phyloP scores from a whole-genome alignment of 164 flowering plant species.

The Nymphaea colorata region DNA sequence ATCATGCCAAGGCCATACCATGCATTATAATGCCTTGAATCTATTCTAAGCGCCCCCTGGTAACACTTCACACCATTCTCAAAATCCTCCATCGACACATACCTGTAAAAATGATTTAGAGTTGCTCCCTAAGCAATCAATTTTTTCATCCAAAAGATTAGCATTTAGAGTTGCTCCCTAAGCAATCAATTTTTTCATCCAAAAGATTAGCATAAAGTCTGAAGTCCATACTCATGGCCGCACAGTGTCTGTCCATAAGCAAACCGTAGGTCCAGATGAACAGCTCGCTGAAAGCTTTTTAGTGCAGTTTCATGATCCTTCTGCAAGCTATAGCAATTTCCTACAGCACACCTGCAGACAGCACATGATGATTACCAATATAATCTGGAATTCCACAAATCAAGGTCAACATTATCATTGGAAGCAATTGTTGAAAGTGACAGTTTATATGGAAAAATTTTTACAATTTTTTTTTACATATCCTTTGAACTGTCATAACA shows the following conservation, averaged over 20 bases:
- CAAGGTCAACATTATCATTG: too few species aligned
- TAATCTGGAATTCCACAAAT: too few species aligned
- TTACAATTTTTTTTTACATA: too few species aligned
- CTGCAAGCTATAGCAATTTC: slow-evolving; percentile 96
- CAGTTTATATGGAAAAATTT: too few species aligned
- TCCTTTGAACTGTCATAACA: too few species aligned
- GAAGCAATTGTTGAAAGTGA: too few species aligned
- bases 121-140: not conserved
- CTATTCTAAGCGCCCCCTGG: slow-evolving; percentile 73
- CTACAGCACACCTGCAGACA: slow-evolving; percentile 89
- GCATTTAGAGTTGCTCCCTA: not conserved
- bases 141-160: not conserved
- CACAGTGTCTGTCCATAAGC: slow-evolving; percentile 96
- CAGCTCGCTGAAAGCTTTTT: slow-evolving; percentile 88
- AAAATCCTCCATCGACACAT: slow-evolving; percentile 84
- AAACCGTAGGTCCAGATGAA: slow-evolving; percentile 72
- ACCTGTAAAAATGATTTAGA: slow-evolving; percentile 28
- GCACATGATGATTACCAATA: not conserved
- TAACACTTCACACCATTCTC: slow-evolving; percentile 91
- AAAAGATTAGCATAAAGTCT: slow-evolving; percentile 1
- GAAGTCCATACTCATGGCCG: slow-evolving; percentile 74
- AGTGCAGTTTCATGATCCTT: slow-evolving; percentile 98
- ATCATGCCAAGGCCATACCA: slow-evolving; percentile 99
- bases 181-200: not conserved
- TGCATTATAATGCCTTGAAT: slow-evolving; percentile 83